phyloP scores from a whole-genome alignment of 1,139 yeast species.

The Blastobotrys illinoisensis region DNA sequence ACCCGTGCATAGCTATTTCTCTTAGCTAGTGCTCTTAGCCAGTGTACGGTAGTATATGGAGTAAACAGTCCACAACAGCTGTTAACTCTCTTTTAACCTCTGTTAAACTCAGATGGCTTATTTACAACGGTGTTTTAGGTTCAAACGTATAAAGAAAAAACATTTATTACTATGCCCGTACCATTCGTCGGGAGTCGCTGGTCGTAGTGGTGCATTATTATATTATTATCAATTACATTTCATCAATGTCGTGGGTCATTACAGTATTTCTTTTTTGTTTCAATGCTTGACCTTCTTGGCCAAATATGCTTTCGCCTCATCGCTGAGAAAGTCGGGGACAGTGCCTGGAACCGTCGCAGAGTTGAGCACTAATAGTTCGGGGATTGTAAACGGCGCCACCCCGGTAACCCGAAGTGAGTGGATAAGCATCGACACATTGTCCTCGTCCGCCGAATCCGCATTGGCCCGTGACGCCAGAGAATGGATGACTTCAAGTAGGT shows the following conservation, averaged over 20 bases:
- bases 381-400: constrained; percentile 47
- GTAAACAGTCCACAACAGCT: neutral
- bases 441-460: constrained; percentile 26
- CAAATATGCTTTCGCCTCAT: constrained; percentile 8
- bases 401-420: constrained; percentile 24
- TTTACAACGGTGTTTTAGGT: no score
- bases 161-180: no score
- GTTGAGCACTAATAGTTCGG: constrained; percentile 67
- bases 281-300: constrained; percentile 6
- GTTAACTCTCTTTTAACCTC: no score
- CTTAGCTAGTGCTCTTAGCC: neutral
- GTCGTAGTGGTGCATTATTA: neutral
- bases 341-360: constrained; percentile 42
- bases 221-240: neutral
- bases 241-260: neutral
- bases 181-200: no score
- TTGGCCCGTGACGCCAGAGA: constrained; percentile 41
- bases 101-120: no score
- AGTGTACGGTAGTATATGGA: neutral
- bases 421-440: constrained; percentile 27
- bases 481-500: constrained; percentile 29
- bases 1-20: neutral
- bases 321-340: constrained; percentile 15
- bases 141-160: no score
- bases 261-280: neutral